phyloP scores from a whole-genome alignment of 345 rosid species.

The Euphorbia tirucalli region DNA sequence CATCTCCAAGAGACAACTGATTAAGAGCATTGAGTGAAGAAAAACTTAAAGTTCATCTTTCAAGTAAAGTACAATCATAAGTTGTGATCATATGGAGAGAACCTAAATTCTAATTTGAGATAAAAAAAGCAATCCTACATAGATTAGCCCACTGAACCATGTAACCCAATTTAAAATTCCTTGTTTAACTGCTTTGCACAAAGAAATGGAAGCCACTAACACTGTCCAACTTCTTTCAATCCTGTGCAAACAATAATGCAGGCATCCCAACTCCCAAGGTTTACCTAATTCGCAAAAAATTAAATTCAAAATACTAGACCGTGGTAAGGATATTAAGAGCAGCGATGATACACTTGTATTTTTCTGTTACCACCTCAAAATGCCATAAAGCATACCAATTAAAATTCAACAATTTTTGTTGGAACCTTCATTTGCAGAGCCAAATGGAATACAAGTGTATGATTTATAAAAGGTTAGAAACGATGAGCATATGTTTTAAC shows the following conservation, averaged over 20 bases:
- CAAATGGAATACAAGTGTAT: background rate
- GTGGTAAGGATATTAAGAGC: background rate
- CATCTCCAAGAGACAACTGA: conserved; percentile 92
- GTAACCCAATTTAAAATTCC: too few relatives aligned
- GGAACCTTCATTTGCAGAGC: background rate
- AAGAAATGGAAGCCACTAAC: background rate
- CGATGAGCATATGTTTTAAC: background rate
- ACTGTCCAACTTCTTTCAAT: background rate
- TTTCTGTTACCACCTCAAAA: background rate
- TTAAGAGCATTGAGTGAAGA: conserved; percentile 25
- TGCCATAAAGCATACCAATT: background rate
- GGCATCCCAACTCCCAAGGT: background rate
- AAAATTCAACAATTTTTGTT: background rate
- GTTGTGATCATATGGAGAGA: background rate
- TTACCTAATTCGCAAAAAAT: background rate
- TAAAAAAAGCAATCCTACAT: background rate
- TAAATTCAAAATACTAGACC: background rate
- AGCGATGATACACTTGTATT: background rate
- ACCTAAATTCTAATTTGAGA: background rate
- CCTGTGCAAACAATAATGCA: background rate
- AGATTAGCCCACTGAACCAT: background rate
- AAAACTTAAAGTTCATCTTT: background rate
- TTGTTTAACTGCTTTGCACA: background rate
- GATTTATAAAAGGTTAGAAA: background rate
- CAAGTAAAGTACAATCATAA: background rate